Evolutionary conservation across 2,329 filamentous ascomycete species (phyloP), one percentile per base, ranked within the genome.

Genomic region (Mariannaea sp.): DNA sequence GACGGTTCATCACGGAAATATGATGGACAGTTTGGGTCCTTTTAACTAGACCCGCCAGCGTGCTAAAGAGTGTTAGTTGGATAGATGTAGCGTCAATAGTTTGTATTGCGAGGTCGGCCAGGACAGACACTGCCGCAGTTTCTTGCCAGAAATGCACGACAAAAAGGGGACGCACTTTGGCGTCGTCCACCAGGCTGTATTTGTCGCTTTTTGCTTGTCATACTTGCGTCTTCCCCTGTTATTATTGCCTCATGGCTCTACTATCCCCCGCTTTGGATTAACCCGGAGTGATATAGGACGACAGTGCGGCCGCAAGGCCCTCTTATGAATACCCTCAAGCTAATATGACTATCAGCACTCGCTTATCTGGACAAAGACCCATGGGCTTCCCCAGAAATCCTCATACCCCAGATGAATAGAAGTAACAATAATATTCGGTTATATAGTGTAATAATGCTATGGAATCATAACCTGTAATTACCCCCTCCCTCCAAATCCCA

Each of bases 81-180:
- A 41, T 26, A 27, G 29, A 20, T 26, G 27, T 46, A n/a, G 6
- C 19, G 19, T 10, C 17, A 24, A 13, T 4, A n/a, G 12, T 13
- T 24, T 29, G 26, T 10, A 56, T 62, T 50, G 49, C 52, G 59
- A 62, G 42, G 49, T 38, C 30, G 49, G 44, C 43, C 51, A 54
- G 59, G 39, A 55, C 47, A 32, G 39, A 55, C 47, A 32, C 54
- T 62, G 50, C 57, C 57, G 59, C 58, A 52, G 52, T 60, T 58
- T 60, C n/a, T n/a, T n/a, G n/a, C n/a, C n/a, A n/a, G n/a, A n/a
- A n/a, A n/a, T n/a, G n/a, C n/a, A n/a, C n/a, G n/a, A n/a, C n/a
- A n/a, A n/a, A n/a, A n/a, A n/a, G n/a, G n/a, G n/a, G n/a, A n/a
- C n/a, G n/a, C n/a, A n/a, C n/a, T n/a, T n/a, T n/a, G n/a, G n/a